phyloP scores from a whole-genome alignment of 192 early-diverging fungal genomes.

The Coemansia sp. region DNA sequence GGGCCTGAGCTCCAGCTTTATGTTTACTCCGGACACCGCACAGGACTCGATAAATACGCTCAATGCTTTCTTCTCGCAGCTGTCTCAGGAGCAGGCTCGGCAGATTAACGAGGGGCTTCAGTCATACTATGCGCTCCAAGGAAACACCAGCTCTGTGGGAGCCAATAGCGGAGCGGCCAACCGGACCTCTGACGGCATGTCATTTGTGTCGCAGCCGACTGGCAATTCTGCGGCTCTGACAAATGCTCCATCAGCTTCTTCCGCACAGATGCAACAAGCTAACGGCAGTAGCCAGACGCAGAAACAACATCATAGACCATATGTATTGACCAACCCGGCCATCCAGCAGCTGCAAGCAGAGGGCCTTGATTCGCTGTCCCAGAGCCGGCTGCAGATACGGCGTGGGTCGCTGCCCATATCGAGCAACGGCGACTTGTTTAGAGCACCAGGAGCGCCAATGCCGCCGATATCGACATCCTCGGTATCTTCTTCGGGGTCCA shows the following conservation, averaged over 20 bases:
- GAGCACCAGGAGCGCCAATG: conserved; percentile 21
- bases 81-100: conserved; percentile 44
- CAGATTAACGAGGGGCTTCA: conserved; percentile 48
- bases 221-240: neutral
- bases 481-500: neutral
- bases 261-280: neutral
- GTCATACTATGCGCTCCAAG: conserved; percentile 36
- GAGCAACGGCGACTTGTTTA: conserved; percentile 47
- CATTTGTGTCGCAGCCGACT: neutral
- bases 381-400: conserved; percentile 21
- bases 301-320: conserved; percentile 4
- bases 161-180: neutral
- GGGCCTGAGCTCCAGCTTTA: conserved; percentile 20
- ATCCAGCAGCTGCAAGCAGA: conserved; percentile 34
- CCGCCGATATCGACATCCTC: conserved; percentile 20
- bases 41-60: conserved; percentile 50
- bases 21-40: conserved; percentile 39
- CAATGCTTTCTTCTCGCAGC: conserved; percentile 47
- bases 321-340: conserved; percentile 25
- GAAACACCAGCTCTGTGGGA: neutral
- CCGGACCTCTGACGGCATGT: neutral
- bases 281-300: neutral
- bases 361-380: conserved; percentile 14
- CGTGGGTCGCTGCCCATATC: conserved; percentile 47
- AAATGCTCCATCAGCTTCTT: neutral